These are phyloP conservation scores for Fusarium solani-melongenae DNA, from an alignment of 2,329 filamentous ascomycete genomes.

Conservation along the genomic window DNA sequence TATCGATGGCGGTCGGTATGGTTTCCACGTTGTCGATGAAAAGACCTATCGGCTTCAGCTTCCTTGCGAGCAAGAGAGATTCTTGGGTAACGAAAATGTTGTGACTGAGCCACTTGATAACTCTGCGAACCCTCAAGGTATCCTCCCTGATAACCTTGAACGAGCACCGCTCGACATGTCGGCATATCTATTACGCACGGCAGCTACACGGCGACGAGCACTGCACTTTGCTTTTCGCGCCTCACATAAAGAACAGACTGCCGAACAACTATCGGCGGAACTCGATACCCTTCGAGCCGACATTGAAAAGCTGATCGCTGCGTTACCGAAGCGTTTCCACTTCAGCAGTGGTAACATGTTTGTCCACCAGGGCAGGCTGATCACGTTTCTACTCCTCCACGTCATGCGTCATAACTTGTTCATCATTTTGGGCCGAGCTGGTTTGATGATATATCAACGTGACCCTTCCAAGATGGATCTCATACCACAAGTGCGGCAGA, in stretches of 20 bases:
- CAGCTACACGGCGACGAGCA: slow-evolving; percentile 2
- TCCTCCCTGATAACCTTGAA: neutral
- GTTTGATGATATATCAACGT: neutral
- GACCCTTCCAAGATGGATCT: neutral
- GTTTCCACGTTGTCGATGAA: slow-evolving; percentile 12
- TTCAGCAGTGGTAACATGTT: neutral
- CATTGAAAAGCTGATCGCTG: neutral
- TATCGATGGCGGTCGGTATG: slow-evolving; percentile 10
- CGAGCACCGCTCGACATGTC: slow-evolving; percentile 10
- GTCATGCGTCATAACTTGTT: neutral
- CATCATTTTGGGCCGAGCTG: neutral
- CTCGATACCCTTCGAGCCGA: neutral
- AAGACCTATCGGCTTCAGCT: slow-evolving; percentile 13
- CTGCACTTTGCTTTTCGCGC: slow-evolving; percentile 8
- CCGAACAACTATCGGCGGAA: neutral
- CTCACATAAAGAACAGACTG: neutral
- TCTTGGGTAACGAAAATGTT: neutral
- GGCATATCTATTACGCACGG: slow-evolving; percentile 7
- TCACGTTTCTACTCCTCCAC: neutral
- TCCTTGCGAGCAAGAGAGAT: slow-evolving; percentile 7
- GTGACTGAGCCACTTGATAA: neutral
- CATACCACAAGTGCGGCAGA: neutral
- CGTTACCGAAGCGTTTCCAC: neutral
- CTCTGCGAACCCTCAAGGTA: neutral
- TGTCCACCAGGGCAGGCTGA: neutral